Evolutionary conservation across 805 yeast genomes (phyloP), one percentile per base, ranked within the genome.

Genomic region (Yarrowia sp.): DNA sequence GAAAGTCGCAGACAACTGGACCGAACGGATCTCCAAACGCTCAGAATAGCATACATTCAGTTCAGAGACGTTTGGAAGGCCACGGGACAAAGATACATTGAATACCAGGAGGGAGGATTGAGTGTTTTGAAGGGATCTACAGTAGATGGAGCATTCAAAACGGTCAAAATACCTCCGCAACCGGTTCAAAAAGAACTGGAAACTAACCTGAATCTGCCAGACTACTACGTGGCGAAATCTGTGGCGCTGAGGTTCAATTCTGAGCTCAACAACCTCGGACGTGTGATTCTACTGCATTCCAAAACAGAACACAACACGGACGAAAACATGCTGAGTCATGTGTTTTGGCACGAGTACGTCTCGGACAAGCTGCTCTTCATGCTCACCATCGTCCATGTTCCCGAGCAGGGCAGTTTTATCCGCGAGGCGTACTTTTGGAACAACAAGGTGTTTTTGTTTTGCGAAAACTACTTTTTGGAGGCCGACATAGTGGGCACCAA

Each of bases 31-130:
- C 17, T 54, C 14, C 61, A 54, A 19, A 54, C 61, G 12, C 46
- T 54, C 16, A 36, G 46, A 26, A 54, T 54, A 3, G 44, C 46
- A 8, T 54, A 26, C 46, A 54, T 54, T 24, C 61, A 54, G 35
- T 54, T 26, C 26, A 16, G 61, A n/a, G 61, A 54, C 35, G 24
- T 26, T 7, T 54, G 61, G 61, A 54, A 17, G 26, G 35, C 35
- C 19, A 36, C 61, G 9, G 46, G 61, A 17, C 61, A 54, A 19
- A 12, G 46, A 17, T 54, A 54, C 17, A 28, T 54, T 11, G 61
- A 54, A 12, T 54, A 54, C 4, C 61, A 54, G 14, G 61, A 54
- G n/a, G 61, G 61, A 17, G 61, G 61, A 17, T 14, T 54, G 8
- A 17, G 61, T 4, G 38, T 54, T 14, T n/a, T 54, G 12, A 35